Percentiles rank a stretch among this genome's conserved stretches.
Evolutionary conservation across 2,329 filamentous ascomycete genomes (phyloP).

Genomic region (Talaromyces sp.): DNA sequence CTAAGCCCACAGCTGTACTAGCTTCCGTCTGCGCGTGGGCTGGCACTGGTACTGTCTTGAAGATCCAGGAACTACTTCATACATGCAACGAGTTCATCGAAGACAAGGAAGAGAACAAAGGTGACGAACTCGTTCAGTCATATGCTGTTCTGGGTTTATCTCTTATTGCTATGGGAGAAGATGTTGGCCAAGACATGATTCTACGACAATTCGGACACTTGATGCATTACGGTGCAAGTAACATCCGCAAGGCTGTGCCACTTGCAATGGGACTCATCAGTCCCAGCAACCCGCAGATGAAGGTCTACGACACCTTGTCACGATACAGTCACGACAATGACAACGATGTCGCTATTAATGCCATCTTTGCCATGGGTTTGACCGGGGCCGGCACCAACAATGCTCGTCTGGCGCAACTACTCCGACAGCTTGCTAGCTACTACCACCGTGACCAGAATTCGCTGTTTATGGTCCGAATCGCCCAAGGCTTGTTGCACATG

Average conservation of each 20-base stretch:
- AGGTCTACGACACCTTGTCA: conserved; percentile 97
- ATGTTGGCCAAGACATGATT: conserved; percentile 98
- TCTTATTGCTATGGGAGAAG: conserved; percentile 95
- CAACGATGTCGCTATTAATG: conserved; percentile 95
- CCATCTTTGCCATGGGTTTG: conserved; percentile 98
- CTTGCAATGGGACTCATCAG: conserved; percentile 95
- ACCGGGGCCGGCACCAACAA: conserved; percentile 97
- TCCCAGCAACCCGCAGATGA: conserved; percentile 99
- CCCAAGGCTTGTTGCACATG: conserved; percentile 96
- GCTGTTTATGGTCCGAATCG: conserved; percentile 98
- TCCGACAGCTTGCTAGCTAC: conserved; percentile 93
- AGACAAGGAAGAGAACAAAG: conserved; percentile 89
- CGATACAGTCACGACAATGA: conserved; percentile 98
- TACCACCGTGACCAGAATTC: conserved; percentile 96
- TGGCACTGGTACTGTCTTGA: conserved; percentile 92
- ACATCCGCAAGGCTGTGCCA: conserved; percentile 93
- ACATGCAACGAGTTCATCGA: conserved; percentile 98
- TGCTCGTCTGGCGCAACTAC: conserved; percentile 86
- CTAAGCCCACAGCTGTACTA: conserved; percentile 89
- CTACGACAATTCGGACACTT: conserved; percentile 94
- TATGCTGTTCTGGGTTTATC: conserved; percentile 95
- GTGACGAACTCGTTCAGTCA: conserved; percentile 89
- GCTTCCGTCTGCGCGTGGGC: conserved; percentile 98
- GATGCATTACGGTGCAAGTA: conserved; percentile 98
- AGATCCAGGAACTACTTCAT: conserved; percentile 94